Conservation (phyloP, 2,329 filamentous ascomycete genomes). For the Beauveria brongniartii region DNA sequence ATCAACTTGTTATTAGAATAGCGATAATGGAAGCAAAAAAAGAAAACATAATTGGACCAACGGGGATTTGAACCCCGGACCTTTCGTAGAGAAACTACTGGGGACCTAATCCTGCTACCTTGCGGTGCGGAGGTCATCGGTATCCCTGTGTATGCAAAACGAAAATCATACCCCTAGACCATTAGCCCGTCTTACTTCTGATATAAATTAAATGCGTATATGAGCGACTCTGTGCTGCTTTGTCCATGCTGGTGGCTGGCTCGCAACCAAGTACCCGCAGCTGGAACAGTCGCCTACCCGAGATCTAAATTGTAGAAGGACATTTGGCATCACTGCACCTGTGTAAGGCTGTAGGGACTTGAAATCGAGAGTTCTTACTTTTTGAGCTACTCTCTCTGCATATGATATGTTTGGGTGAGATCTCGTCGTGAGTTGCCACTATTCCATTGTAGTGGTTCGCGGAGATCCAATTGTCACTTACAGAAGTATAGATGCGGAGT, state of each 20-base stretch:
- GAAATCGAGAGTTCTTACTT: too few relatives aligned
- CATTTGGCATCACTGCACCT: not conserved
- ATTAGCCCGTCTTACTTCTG: slow-evolving; percentile 4
- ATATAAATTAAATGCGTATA: not conserved
- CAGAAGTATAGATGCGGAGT: accelerated
- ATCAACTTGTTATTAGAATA: too few relatives aligned
- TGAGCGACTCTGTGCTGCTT: not conserved
- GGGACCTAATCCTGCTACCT: slow-evolving; percentile 10
- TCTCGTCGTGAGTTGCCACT: too few relatives aligned
- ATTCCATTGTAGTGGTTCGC: too few relatives aligned
- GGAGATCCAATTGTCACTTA: too few relatives aligned
- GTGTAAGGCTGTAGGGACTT: too few relatives aligned
- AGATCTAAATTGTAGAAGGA: too few relatives aligned
- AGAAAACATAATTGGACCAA: slow-evolving; percentile 3
- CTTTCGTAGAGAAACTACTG: slow-evolving; percentile 10
- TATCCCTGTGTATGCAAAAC: slow-evolving; percentile 11
- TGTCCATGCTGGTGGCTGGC: too few relatives aligned
- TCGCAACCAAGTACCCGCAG: not conserved
- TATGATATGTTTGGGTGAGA: not conserved
- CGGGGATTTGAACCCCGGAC: slow-evolving; percentile 12
- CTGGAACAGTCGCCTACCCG: not conserved
- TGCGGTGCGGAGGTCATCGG: slow-evolving; percentile 11
- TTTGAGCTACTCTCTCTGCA: not conserved
- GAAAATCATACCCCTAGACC: slow-evolving; percentile 13
- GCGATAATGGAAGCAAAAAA: not conserved